Evolutionary conservation across 1,284 basidiomycete species (phyloP).

Genomic region (Ceratobasidium sp.): DNA sequence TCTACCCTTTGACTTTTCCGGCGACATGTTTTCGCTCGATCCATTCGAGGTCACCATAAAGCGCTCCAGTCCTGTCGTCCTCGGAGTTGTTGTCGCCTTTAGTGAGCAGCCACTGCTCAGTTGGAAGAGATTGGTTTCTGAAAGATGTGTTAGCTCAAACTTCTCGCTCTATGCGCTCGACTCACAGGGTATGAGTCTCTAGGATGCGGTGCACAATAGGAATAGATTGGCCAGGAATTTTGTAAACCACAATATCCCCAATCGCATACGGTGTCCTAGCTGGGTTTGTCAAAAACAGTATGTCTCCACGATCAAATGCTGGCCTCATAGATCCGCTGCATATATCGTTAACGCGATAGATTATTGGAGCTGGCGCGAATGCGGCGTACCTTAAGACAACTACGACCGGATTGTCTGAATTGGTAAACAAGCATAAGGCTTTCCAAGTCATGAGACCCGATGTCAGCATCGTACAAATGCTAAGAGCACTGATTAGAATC

Average conservation of each 20-base stretch:
- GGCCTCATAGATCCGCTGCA: slow-evolving; percentile 96
- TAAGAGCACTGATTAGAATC: slow-evolving; percentile 89
- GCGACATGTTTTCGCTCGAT: slow-evolving; percentile 88
- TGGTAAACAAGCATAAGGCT: slow-evolving; percentile 87
- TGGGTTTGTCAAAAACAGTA: slow-evolving; percentile 93
- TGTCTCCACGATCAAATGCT: slow-evolving; percentile 94
- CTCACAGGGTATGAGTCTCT: slow-evolving; percentile 75
- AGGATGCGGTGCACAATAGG: slow-evolving; percentile 96
- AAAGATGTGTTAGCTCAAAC: background rate
- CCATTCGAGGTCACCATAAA: slow-evolving; percentile 91
- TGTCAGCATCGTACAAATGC: slow-evolving; percentile 90
- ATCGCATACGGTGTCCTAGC: slow-evolving; percentile 77
- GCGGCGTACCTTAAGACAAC: slow-evolving; percentile 86
- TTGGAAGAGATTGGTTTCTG: slow-evolving; percentile 41
- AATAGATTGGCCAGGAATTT: slow-evolving; percentile 83
- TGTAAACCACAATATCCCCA: slow-evolving; percentile 97
- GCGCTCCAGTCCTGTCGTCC: slow-evolving; percentile 78
- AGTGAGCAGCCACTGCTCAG: slow-evolving; percentile 82
- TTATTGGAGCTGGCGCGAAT: background rate
- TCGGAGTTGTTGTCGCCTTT: slow-evolving; percentile 95
- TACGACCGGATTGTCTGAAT: slow-evolving; percentile 95
- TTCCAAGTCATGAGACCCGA: slow-evolving; percentile 98
- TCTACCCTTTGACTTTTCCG: slow-evolving; percentile 93
- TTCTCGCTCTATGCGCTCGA: background rate
- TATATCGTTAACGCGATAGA: background rate